Evolutionary conservation across 179 eudicot species (phyloP), one percentile per base, ranked within the genome.

Genomic region (Drosera spatulata): DNA sequence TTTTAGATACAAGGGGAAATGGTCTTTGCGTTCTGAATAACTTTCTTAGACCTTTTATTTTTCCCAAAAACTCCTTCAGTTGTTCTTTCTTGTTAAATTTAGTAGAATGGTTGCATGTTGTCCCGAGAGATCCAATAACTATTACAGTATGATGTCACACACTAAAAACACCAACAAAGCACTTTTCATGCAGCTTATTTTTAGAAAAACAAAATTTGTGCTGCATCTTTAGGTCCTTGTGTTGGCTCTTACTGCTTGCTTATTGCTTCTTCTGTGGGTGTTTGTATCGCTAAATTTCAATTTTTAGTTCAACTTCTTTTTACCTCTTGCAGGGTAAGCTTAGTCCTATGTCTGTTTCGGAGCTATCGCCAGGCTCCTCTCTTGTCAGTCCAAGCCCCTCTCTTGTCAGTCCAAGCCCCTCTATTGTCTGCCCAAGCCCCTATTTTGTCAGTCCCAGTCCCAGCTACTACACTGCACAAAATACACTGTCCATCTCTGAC

Each of bases 311-410:
- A 15, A 50, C n/a, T 54, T 60, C 40, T 43, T 56, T 60, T 44
- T 55, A 55, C 61, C 38, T 61, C 10, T 39, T 73, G 58, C 83
- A 91, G 95, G 90, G 82, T 43, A 79, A 58, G 61, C 71, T 68
- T 53, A 71, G 59, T 68, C 61, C 80, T 65, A 84, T 75, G 51
- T 64, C 82, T 39, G 39, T 58, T 58, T 61, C 79, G 56, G 78
- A 70, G 61, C 70, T 71, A 40, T 76, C 91, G 15, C 62, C 85
- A 46, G 78, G 76, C 64, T 59, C 82, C 60, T 69, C 82, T 66
- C 68, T 76, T 54, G 65, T 71, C 33, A 22, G 33, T 1, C 33
- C 33, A 22, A 22, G 33, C 33, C 33, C 33, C 33, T 22, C 0
- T 22, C 1, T 71, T 51, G 62, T 70, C 64, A 80, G 73, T 69